Percentiles rank a stretch among this genome's conserved stretches.
phyloP scores from a whole-genome alignment of 768 basidiomycete genomes.

The Nevesoporus exiguus region DNA sequence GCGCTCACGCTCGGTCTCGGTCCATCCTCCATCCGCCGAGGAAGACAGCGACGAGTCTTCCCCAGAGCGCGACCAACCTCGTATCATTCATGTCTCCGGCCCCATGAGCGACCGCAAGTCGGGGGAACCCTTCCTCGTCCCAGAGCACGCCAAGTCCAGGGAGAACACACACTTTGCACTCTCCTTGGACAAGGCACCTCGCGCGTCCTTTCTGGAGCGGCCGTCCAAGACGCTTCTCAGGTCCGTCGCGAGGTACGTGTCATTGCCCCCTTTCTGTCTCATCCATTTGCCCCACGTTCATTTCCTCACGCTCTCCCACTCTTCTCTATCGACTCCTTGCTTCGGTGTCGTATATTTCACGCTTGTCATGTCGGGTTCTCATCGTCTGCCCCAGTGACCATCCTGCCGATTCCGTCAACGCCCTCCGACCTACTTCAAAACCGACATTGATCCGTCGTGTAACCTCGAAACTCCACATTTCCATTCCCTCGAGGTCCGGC shows the following conservation, averaged over 20 bases:
- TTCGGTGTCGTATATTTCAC: not conserved
- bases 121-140: not conserved
- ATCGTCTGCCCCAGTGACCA: not conserved
- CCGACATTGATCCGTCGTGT: conserved; percentile 28
- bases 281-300: not conserved
- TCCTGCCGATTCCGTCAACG: not conserved
- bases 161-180: not conserved
- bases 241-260: conserved; percentile 14
- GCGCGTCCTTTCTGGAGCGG: not conserved
- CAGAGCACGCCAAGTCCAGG: not conserved
- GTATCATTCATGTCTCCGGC: conserved; percentile 2
- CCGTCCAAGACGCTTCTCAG: conserved; percentile 3
- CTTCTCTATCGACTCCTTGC: not conserved
- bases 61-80: conserved; percentile 9
- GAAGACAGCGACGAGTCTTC: conserved; percentile 26
- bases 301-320: not conserved
- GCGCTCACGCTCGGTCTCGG: conserved; percentile 1
- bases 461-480: conserved; percentile 27
- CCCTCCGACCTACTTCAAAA: conserved; percentile 5
- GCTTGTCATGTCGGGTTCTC: not conserved
- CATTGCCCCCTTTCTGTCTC: not conserved
- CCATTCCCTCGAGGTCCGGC: conserved; percentile 15
- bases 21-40: conserved; percentile 6
- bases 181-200: not conserved
- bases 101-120: conserved; percentile 4